A percentile compares a stretch with the other conserved stretches of the same genome.
phyloP scores from a whole-genome alignment of 768 basidiomycete genomes.

The Lepiota subincarnata region DNA sequence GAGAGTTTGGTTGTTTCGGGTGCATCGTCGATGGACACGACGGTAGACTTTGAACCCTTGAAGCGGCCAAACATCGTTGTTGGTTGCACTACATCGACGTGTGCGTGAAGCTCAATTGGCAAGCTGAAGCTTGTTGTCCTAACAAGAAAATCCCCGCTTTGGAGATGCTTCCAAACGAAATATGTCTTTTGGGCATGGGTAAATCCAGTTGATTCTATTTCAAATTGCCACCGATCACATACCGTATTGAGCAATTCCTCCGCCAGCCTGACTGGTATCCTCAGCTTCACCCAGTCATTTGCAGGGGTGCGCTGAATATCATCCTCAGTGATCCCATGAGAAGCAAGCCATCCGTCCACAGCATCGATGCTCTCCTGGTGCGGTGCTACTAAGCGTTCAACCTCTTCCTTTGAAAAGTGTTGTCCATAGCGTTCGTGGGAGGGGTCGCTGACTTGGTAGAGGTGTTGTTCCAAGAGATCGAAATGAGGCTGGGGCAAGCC shows the following conservation, averaged over 20 bases:
- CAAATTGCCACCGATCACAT: not conserved
- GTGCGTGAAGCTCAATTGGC: constrained; percentile 50
- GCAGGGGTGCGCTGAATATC: constrained; percentile 51
- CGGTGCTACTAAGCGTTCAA: constrained; percentile 59
- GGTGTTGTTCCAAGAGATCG: constrained; percentile 41
- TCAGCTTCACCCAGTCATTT: constrained; percentile 63
- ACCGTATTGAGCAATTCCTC: constrained; percentile 68
- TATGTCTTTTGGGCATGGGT: constrained; percentile 39
- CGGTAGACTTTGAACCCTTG: constrained; percentile 38
- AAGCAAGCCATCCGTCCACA: constrained; percentile 58
- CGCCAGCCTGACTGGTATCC: constrained; percentile 50
- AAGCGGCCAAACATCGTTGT: constrained; percentile 65
- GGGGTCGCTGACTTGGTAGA: constrained; percentile 56
- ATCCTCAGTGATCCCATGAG: constrained; percentile 46
- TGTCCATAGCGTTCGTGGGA: constrained; percentile 46
- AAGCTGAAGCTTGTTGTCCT: constrained; percentile 65
- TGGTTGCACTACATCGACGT: constrained; percentile 65
- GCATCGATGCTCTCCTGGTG: constrained; percentile 47
- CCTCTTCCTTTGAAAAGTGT: constrained; percentile 61
- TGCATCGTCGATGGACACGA: constrained; percentile 25
- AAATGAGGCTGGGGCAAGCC: constrained; percentile 52
- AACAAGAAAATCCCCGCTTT: constrained; percentile 46
- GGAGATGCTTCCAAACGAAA: constrained; percentile 45
- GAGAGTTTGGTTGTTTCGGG: constrained; percentile 20
- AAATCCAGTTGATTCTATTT: not conserved